Percentiles rank a stretch among this genome's conserved stretches.
These are phyloP conservation scores for Intubia oerlemansii DNA, from an alignment of 2,329 filamentous ascomycete genomes.

Conservation along the genomic window DNA sequence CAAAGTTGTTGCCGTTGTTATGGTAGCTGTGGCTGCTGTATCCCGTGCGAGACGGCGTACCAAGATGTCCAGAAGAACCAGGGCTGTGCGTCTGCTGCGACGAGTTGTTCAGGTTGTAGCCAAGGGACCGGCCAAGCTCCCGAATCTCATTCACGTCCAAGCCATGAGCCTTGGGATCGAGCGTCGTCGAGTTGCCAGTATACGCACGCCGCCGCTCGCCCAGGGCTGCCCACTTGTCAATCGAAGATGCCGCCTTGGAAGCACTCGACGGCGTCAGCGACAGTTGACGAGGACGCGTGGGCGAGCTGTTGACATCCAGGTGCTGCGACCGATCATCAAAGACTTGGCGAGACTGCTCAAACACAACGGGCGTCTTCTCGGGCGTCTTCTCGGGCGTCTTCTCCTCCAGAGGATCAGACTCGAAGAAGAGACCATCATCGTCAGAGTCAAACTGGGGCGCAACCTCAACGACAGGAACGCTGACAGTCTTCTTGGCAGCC, in stretches of 20 bases:
- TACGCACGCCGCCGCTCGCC: conserved; percentile 64
- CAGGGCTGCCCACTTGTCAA: conserved; percentile 80
- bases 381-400: conserved; percentile 13
- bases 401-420: conserved; percentile 36
- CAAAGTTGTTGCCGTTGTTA: background rate
- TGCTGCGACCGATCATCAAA: background rate
- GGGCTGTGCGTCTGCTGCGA: background rate
- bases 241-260: conserved; percentile 26
- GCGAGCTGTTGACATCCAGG: background rate
- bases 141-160: no score
- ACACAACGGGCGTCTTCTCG: conserved; percentile 11
- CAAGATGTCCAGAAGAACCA: background rate
- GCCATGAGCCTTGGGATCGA: conserved; percentile 19
- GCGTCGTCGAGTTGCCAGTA: conserved; percentile 25
- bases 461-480: background rate
- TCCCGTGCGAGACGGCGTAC: conserved; percentile 6
- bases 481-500: conserved; percentile 13
- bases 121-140: conserved; percentile 12
- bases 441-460: no score
- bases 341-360: background rate
- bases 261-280: conserved; percentile 1
- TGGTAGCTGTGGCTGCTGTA: conserved; percentile 1
- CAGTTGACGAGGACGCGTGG: no score
- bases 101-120: conserved; percentile 15
- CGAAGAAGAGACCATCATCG: conserved; percentile 49